phyloP scores from a whole-genome alignment of 768 basidiomycete species.

The Dendrothele bispora region DNA sequence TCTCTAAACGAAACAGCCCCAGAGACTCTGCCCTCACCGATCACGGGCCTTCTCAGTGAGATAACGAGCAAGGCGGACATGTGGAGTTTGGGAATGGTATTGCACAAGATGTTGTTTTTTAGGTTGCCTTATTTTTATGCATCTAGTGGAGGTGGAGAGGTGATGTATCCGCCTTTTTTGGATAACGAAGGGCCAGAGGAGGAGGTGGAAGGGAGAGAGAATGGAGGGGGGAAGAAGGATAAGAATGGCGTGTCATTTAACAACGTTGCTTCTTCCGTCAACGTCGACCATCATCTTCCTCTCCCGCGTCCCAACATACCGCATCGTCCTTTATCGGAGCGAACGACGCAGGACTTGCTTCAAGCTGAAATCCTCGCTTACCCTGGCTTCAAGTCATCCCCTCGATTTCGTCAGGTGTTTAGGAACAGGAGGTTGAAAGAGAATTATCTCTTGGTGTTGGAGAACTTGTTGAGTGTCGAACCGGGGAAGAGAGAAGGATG shows the following conservation, averaged over 20 bases:
- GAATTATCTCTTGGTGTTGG: constrained; percentile 69
- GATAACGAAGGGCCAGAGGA: no score
- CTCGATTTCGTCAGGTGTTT: constrained; percentile 54
- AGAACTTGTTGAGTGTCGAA: constrained; percentile 62
- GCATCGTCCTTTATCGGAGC: constrained; percentile 42
- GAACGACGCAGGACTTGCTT: constrained; percentile 65
- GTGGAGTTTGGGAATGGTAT: constrained; percentile 97
- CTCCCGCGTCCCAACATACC: no score
- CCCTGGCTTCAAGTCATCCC: constrained; percentile 57
- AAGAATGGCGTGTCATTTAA: no score
- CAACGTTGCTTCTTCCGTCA: no score
- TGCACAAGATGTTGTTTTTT: constrained; percentile 93
- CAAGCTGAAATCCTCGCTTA: constrained; percentile 76
- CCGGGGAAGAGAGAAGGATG: constrained; percentile 68
- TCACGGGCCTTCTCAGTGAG: constrained; percentile 63
- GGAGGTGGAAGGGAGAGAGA: no score
- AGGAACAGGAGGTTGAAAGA: constrained; percentile 72
- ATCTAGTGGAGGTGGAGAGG: constrained; percentile 52
- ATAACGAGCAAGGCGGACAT: constrained; percentile 91
- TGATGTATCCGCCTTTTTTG: not conserved
- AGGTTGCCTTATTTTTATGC: constrained; percentile 81
- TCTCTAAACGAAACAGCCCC: constrained; percentile 89
- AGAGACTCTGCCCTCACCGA: constrained; percentile 74
- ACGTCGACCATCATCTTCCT: no score
- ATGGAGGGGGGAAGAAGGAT: no score